Percentiles rank a stretch among this genome's conserved stretches.
These are phyloP conservation scores for Zasmidium angulare DNA, from an alignment of 2,329 filamentous ascomycete genomes.

Conservation along the genomic window DNA sequence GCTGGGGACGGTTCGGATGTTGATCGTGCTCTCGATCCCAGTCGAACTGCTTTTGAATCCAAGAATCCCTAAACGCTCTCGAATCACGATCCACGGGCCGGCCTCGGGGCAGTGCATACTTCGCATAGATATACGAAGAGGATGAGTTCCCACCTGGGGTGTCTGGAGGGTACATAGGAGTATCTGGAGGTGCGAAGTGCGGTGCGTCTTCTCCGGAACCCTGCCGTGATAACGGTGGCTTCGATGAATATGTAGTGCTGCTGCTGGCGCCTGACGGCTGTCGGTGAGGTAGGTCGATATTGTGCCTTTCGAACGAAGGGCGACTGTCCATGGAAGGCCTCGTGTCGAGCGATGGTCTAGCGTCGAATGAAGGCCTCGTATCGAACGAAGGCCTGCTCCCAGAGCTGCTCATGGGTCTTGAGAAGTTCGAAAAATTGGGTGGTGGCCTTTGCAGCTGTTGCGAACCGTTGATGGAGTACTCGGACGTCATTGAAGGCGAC, in stretches of 20 bases:
- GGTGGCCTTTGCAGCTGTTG: conserved; percentile 19
- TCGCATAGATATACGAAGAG: conserved; percentile 82
- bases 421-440: conserved; percentile 69
- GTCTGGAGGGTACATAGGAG: neutral
- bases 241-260: conserved; percentile 26
- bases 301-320: conserved; percentile 16
- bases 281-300: conserved; percentile 15
- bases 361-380: conserved; percentile 41
- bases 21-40: conserved; percentile 53
- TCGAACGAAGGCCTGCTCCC: conserved; percentile 40
- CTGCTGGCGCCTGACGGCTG: conserved; percentile 29
- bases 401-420: conserved; percentile 77
- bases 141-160: conserved; percentile 31
- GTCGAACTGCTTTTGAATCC: conserved; percentile 52
- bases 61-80: conserved; percentile 55
- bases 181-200: conserved; percentile 1
- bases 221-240: conserved; percentile 35
- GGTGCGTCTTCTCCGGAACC: conserved; percentile 37
- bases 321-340: conserved; percentile 25
- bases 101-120: conserved; percentile 78
- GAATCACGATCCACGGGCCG: conserved; percentile 72
- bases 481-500: conserved; percentile 82
- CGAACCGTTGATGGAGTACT: conserved; percentile 64
- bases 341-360: conserved; percentile 35
- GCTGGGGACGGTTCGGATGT: neutral